Conservation (phyloP, 352 stramenopile genomes). For the Peronosclerospora sorghi region DNA sequence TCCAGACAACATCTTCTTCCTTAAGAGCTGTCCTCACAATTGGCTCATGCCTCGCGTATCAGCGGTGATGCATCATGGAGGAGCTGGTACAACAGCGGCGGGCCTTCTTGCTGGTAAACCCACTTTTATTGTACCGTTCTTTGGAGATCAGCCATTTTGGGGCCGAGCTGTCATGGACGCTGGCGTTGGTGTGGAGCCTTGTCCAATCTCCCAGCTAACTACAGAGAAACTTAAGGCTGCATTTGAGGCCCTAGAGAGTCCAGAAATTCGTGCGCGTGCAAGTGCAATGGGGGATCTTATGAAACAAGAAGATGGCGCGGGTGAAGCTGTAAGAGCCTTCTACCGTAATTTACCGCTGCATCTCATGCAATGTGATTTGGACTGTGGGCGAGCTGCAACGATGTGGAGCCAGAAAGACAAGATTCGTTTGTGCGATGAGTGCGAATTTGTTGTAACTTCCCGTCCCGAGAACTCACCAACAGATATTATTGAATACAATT, state of each 20-base stretch:
- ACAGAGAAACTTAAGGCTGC: conserved; percentile 64
- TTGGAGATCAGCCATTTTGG: conserved; percentile 93
- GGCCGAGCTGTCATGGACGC: conserved; percentile 71
- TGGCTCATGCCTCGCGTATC: conserved; percentile 86
- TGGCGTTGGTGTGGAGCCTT: conserved; percentile 80
- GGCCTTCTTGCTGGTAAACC: conserved; percentile 85
- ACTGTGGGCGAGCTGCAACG: conserved; percentile 30
- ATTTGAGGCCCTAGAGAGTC: conserved; percentile 54
- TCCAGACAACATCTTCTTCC: conserved; percentile 49
- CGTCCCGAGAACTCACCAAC: conserved; percentile 30
- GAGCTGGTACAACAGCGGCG: conserved; percentile 86
- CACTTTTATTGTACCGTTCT: conserved; percentile 92
- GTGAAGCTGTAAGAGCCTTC: conserved; percentile 76
- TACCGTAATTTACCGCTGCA: conserved; percentile 77
- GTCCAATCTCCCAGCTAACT: conserved; percentile 74
- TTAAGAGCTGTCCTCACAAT: conserved; percentile 75
- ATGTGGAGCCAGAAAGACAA: conserved; percentile 47
- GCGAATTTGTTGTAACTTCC: conserved; percentile 36
- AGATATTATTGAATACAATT: conserved; percentile 51
- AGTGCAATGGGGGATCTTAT: conserved; percentile 46
- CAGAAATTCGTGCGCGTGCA: conserved; percentile 41
- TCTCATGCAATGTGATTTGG: conserved; percentile 79
- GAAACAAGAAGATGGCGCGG: conserved; percentile 76
- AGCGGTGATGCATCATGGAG: conserved; percentile 75
- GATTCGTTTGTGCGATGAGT: conserved; percentile 44